Evolutionary conservation across 2,329 filamentous ascomycete genomes (phyloP).

Genomic region (Mollisia scopiformis): DNA sequence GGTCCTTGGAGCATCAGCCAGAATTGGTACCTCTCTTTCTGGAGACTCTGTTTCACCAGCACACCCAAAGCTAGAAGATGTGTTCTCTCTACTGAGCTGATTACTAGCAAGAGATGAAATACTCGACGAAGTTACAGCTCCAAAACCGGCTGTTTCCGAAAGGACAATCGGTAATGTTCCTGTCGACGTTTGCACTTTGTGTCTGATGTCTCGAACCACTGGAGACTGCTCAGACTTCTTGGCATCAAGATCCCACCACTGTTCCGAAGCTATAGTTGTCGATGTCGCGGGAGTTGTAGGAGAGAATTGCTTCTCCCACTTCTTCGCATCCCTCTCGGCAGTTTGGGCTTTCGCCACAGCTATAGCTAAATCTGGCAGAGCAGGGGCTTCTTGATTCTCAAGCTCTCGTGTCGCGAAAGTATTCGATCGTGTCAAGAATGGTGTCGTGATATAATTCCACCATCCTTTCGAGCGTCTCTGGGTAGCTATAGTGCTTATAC

Average conservation of each 20-base stretch:
- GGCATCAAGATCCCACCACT: conserved; percentile 41
- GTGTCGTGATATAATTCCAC: conserved; percentile 79
- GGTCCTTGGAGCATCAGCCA: conserved; percentile 17
- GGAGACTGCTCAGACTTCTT: conserved; percentile 24
- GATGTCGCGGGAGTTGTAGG: conserved; percentile 33
- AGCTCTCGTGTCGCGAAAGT: conserved; percentile 31
- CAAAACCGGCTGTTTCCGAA: conserved; percentile 25
- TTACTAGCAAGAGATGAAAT: conserved; percentile 11
- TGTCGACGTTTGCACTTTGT: conserved; percentile 32
- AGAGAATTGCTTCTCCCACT: conserved; percentile 39
- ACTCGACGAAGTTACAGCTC: conserved; percentile 14
- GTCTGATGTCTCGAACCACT: conserved; percentile 29
- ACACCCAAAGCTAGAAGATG: conserved; percentile 5
- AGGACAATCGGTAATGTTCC: conserved; percentile 30
- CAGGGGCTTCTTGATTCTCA: conserved; percentile 25
- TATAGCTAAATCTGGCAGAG: conserved; percentile 38
- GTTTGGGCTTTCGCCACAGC: conserved; percentile 33
- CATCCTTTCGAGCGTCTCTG: conserved; percentile 66
- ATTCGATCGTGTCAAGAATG: conserved; percentile 53
- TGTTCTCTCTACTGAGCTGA: conserved; percentile 13
- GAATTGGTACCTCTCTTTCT: conserved; percentile 21
- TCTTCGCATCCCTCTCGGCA: conserved; percentile 25
- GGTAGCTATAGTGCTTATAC: conserved; percentile 33
- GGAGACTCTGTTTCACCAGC: conserved; percentile 1
- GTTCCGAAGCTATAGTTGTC: conserved; percentile 36